Evolutionary conservation across 2,329 filamentous ascomycete species (phyloP), one percentile per base, ranked within the genome.

Genomic region (Coniella lustricola): DNA sequence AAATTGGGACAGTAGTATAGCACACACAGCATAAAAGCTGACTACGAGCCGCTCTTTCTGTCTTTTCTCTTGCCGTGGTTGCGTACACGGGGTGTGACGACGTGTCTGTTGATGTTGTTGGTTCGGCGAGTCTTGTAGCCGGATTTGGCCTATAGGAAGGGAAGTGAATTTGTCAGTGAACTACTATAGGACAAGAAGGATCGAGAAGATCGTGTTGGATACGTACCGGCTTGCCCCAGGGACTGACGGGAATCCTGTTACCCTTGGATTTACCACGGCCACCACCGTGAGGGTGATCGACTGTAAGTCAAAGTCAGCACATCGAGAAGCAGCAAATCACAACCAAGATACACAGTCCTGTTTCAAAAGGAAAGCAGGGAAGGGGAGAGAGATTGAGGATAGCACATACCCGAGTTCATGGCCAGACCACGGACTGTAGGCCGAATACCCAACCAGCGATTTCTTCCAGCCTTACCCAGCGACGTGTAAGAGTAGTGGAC

Each of bases 261-360:
- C 93, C 90, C 87, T 98, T 98, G 50, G 90, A 96, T 74, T 98
- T 98, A 74, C 93, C 93, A 77, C 94, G 82, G 70, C 93, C 93
- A 86, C 93, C 93, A 79, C 93, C 93, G 68, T 98, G 93, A 62
- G 93, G 93, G 77, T 98, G 93, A 63, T 98, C 93, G 60, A 83
- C 87, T 82, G 60, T 38, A 44, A 12, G 14, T 25, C 25, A 29
- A n/a, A 16, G 14, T 57, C 41, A 58, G 51, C 22, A 25, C 16
- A 4, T 17, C 18, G 22, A 35, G 35, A 13, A 21, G 14, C 12
- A 38, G 12, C 14, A 5, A 3, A 29, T 5, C 25, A 29, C 5
- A 10, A 29, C 25, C 10, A 29, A 29, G 10, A 29, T 29, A 29
- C 25, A 29, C 25, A 10, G 10, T 10, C 25, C 25, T 29, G 10